Percentiles rank a stretch among this genome's conserved stretches.
Conservation (phyloP, 169 alveolate species). For the Perkinsus olseni region DNA sequence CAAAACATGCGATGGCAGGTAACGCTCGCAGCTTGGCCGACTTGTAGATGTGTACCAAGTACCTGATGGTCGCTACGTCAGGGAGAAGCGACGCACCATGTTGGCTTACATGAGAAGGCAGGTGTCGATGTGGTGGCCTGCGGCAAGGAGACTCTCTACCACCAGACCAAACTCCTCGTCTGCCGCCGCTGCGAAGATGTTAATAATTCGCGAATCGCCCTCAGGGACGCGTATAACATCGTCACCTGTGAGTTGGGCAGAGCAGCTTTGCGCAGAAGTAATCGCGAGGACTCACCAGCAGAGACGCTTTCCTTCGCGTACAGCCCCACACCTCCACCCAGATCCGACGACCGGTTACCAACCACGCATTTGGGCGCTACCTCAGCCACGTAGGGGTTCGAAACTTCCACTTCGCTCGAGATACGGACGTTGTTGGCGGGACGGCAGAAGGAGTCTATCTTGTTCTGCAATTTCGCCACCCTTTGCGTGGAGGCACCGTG, state of each 20-base stretch:
- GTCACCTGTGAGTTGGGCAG: background rate
- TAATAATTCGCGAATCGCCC: background rate
- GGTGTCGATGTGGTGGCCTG: background rate
- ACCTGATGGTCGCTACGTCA: background rate
- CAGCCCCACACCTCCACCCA: background rate
- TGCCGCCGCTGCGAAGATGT: background rate
- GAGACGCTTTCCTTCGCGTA: background rate
- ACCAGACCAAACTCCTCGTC: background rate
- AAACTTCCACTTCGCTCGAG: background rate
- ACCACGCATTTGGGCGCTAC: background rate
- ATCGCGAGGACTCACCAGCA: background rate
- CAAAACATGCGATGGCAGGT: background rate
- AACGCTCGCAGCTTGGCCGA: background rate
- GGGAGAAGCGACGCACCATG: background rate
- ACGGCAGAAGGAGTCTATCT: background rate
- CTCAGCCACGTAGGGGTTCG: background rate
- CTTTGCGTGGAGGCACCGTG: background rate
- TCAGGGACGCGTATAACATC: background rate
- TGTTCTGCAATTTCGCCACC: background rate
- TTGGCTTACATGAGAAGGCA: background rate
- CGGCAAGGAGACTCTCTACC: background rate
- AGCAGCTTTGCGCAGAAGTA: background rate
- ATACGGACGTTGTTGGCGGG: background rate
- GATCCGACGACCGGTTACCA: background rate
- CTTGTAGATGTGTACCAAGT: background rate